Evolutionary conservation across 2,329 filamentous ascomycete species (phyloP).

Genomic region (Claviceps citrina): DNA sequence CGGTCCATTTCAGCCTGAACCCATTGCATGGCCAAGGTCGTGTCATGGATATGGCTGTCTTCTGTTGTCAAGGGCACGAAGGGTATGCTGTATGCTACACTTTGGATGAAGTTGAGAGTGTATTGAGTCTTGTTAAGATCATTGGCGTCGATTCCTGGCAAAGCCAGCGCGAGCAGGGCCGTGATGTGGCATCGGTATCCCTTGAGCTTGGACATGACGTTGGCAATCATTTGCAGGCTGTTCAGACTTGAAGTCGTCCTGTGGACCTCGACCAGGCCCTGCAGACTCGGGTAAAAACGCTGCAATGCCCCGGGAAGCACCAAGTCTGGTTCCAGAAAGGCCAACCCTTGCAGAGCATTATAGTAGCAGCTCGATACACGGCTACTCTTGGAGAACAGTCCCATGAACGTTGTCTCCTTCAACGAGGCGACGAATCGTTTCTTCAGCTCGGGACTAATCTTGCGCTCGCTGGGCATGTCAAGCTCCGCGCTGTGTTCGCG

Average conservation of each 20-base stretch:
- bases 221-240: constrained; percentile 79
- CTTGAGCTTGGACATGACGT: constrained; percentile 80
- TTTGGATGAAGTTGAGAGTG: constrained; percentile 87
- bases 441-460: constrained; percentile 67
- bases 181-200: constrained; percentile 96
- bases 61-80: constrained; percentile 57
- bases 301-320: constrained; percentile 88
- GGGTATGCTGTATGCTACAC: constrained; percentile 89
- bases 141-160: constrained; percentile 95
- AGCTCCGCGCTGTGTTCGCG: constrained; percentile 86
- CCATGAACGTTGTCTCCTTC: constrained; percentile 93
- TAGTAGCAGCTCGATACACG: constrained; percentile 86
- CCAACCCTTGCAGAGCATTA: constrained; percentile 73
- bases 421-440: constrained; percentile 77
- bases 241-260: constrained; percentile 87
- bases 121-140: constrained; percentile 93
- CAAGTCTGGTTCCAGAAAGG: constrained; percentile 78
- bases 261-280: constrained; percentile 93
- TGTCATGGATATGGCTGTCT: constrained; percentile 52
- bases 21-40: constrained; percentile 75
- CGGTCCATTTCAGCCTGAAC: constrained; percentile 87
- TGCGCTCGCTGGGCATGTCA: constrained; percentile 65
- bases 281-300: constrained; percentile 90
- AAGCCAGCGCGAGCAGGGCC: constrained; percentile 74
- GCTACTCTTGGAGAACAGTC: constrained; percentile 88